Evolutionary conservation across 179 eudicot genomes (phyloP), one percentile per base, ranked within the genome.

Genomic region (Beta corolliflora): DNA sequence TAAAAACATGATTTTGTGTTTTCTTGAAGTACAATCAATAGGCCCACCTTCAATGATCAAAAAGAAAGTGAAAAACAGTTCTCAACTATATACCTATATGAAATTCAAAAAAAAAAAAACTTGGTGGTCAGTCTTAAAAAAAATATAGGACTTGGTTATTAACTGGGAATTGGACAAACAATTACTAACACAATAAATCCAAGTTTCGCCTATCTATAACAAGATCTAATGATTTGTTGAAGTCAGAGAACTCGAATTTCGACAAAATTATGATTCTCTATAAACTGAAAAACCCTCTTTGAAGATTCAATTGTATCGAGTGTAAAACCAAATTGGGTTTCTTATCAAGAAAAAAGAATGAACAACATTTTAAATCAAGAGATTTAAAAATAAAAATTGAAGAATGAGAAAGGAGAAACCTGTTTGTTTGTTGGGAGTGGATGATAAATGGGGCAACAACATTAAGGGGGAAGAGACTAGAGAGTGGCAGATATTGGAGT

Each of bases 401-500:
- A 29, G 44, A 65, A 66, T 66, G 46, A 44, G 44, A 18, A 31
- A 41, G 72, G n/a, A 68, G 46, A 66, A 7, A 23, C 18, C 41
- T 16, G 44, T 52, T 52, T 68, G 72, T 65, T 15, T 67, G 71
- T 1, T 68, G 1, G 72, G 52, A 16, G 72, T 13, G 70, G 10
- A 52, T 36, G 41, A 36, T 36, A 36, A 36, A 36, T 36, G 48
- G 16, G 72, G 44, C 4, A 68, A 16, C 6, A 68, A 5, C 52
- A 44, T 16, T 16, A 45, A 21, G 15, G 52, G 21, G n/a, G 72
- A 25, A 25, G 29, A 2, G 72, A 41, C 16, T 25, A 25, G 48
- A 68, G 72, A 41, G 72, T 68, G 72, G 72, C 72, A 68, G 72
- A 18, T 23, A 45, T 41, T 46, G 52, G 52, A 68, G 48, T 41